A percentile compares a stretch with the other conserved stretches of the same genome.
These are phyloP conservation scores for Skeletonema marinoi DNA, from an alignment of 108 stramenopile genomes.

Conservation along the genomic window DNA sequence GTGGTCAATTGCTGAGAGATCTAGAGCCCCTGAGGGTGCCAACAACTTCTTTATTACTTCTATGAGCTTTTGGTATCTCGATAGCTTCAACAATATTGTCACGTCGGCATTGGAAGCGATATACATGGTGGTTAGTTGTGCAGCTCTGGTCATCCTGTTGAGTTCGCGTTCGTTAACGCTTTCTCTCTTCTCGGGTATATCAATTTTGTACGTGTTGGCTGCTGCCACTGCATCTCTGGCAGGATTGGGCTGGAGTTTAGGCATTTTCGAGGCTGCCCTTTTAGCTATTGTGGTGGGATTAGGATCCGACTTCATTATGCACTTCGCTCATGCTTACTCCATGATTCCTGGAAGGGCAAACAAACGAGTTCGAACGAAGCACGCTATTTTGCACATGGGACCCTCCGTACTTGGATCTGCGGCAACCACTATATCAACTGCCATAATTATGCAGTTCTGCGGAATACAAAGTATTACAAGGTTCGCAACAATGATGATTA, in stretches of 20 bases:
- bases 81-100: slow-evolving; percentile 53
- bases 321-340: slow-evolving; percentile 58
- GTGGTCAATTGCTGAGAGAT: slow-evolving; percentile 33
- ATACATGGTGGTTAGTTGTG: slow-evolving; percentile 33
- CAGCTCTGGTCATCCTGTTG: slow-evolving; percentile 49
- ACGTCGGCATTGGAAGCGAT: slow-evolving; percentile 5
- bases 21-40: slow-evolving; percentile 30
- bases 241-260: slow-evolving; percentile 55
- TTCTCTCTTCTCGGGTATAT: slow-evolving; percentile 44
- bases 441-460: slow-evolving; percentile 44
- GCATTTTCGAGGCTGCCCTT: slow-evolving; percentile 55
- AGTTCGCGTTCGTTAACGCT: slow-evolving; percentile 49
- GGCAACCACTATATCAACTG: slow-evolving; percentile 52
- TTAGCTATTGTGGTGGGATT: slow-evolving; percentile 69
- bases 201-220: slow-evolving; percentile 53
- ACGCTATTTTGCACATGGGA: slow-evolving; percentile 58
- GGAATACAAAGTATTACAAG: slow-evolving; percentile 26
- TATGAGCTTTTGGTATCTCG: slow-evolving; percentile 57
- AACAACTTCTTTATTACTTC: slow-evolving; percentile 31
- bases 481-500: slow-evolving; percentile 59
- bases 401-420: slow-evolving; percentile 59
- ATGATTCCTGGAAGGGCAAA: slow-evolving; percentile 33
- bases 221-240: slow-evolving; percentile 58
- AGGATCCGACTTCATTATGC: slow-evolving; percentile 59
- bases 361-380: slow-evolving; percentile 38